Evolutionary conservation across 345 rosid species (phyloP), one percentile per base, ranked within the genome.

Genomic region (Euphorbia pulcherrima): DNA sequence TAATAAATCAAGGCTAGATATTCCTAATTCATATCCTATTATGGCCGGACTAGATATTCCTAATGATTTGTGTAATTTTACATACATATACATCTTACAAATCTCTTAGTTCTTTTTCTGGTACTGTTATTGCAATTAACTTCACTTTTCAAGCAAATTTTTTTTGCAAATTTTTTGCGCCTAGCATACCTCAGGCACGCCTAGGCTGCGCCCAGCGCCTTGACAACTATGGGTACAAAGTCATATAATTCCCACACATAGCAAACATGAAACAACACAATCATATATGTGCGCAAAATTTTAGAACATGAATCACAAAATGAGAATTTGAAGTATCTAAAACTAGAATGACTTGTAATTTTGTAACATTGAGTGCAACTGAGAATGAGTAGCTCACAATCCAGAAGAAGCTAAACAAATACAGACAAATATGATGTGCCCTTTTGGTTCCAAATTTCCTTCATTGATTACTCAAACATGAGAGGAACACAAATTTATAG

Each of bases 401-500:
- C 28, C 41, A 16, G 24, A 17, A 60, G 63, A 9, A 27, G 20
- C 52, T 33, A 59, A 18, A 58, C 16, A 10, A 46, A 0, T 50
- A 24, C 3, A 51, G 60, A 69, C 20, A 29, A 61, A 9, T 41
- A 16, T 2, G 12, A 26, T 18, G 18, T 23, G 21, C 18, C 18
- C n/a, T n/a, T 27, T 73, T 63, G 64, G 62, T 46, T 68, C 44
- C 61, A 61, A 74, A 56, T 66, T 76, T 74, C 74, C 56, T 72
- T 65, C 30, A 68, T 64, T 74, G 78, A 60, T 77, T 59, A 51
- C 70, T 63, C 59, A 55, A 66, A 73, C 73, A 67, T 63, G 60
- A 40, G 41, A 50, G 53, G 65, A 72, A 56, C 46, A 66, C 50
- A 78, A 55, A 35, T 37, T 61, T 64, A 16, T 48, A 60, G 78